Base-by-base conservation (phyloP, 257 asterid species). In the Jacaranda copaia region DNA sequence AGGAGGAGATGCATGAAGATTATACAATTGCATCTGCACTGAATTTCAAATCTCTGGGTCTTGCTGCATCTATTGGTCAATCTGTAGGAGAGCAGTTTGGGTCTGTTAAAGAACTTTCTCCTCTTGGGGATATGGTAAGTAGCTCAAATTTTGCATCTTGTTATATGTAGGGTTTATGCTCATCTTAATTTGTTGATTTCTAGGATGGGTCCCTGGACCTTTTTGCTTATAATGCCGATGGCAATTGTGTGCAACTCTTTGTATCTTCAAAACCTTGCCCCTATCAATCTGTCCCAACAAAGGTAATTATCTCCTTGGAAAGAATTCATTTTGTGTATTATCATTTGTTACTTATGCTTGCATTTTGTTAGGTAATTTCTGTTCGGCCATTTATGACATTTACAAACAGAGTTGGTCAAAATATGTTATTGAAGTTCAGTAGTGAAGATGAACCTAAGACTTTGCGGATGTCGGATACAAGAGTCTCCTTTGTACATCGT, bases 191-290 rank as follows among this genome's bases (percentile, higher is more conserved):
- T 67, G 72, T 73, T 66, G 63, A 74, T 79, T 77, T 80, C 66
- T 81, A 95, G 99, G 99, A 95, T 89, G 99, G 99, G 72, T 93
- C 98, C 8, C 71, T 93, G 86, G 99, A 95, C 71, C 89, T 95
- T 78, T 81, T 82, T 66, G 97, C 98, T 79, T 85, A 90, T 71
- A 81, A 86, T 77, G 85, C 92, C 64, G 97, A 90, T 20, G 94
- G 96, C 42, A 87, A 89, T 79, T 88, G 92, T 79, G 83, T 95
- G 92, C 93, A 84, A 81, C 94, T 95, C 59, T 93, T 88, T 84
- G 81, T 95, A 57, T 91, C 98, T 74, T 84, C 97, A 77, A 93
- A 91, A 83, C 97, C 97, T 75, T 89, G 91, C 84, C 85, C 97
- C 48, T 89, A 91, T 86, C 98, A 88, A 76, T 89, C 99, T 62